Evolutionary conservation across 2,329 filamentous ascomycete species (phyloP).

Genomic region (Fusarium sp.): DNA sequence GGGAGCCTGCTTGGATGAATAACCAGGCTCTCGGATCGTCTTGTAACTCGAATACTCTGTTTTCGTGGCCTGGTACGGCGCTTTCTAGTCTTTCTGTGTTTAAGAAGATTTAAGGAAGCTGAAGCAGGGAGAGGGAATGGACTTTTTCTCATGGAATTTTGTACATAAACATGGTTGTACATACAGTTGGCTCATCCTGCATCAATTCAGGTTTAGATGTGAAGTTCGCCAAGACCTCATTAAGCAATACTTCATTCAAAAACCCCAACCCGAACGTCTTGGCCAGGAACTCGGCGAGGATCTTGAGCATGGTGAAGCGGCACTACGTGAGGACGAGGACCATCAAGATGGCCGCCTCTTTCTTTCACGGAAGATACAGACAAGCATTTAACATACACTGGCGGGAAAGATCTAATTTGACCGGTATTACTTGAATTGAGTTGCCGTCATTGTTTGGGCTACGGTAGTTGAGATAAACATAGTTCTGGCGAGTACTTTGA

Average conservation of each 20-base stretch:
- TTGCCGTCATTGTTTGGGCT: too few species aligned
- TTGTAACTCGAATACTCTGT: conserved; percentile 72
- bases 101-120: conserved; percentile 52
- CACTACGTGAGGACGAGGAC: too few species aligned
- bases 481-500: background rate
- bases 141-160: background rate
- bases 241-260: too few species aligned
- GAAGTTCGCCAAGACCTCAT: background rate
- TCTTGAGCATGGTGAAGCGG: too few species aligned
- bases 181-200: background rate
- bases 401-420: too few species aligned
- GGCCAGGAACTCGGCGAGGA: too few species aligned
- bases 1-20: conserved; percentile 78
- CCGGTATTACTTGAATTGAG: too few species aligned
- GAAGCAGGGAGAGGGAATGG: background rate
- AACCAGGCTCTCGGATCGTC: conserved; percentile 73
- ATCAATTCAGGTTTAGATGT: background rate
- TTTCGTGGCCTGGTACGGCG: conserved; percentile 63
- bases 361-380: too few species aligned
- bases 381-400: too few species aligned
- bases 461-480: background rate
- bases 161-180: background rate
- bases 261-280: too few species aligned
- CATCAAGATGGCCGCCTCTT: too few species aligned
- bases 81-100: conserved; percentile 69